phyloP scores from a whole-genome alignment of 768 basidiomycete genomes.

The Auricularia sp. region DNA sequence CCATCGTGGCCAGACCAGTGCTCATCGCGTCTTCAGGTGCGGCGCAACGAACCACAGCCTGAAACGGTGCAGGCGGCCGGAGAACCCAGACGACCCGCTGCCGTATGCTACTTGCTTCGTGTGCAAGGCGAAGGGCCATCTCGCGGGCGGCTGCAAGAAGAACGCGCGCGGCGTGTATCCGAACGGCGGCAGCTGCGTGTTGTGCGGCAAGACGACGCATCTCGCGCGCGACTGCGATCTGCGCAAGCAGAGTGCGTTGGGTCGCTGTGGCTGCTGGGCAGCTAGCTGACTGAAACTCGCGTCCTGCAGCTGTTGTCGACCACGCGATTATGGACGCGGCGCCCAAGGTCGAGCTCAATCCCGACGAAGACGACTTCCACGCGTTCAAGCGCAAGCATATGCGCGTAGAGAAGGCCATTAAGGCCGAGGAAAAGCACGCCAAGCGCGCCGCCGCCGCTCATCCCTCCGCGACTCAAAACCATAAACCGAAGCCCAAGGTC shows the following conservation, averaged over 20 bases:
- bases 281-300: constrained; percentile 1
- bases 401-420: constrained; percentile 54
- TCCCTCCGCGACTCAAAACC: constrained; percentile 11
- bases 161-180: constrained; percentile 83
- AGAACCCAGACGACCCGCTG: constrained; percentile 52
- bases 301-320: constrained; percentile 19
- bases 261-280: too few species aligned
- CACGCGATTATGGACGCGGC: constrained; percentile 20
- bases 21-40: constrained; percentile 40
- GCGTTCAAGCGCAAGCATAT: constrained; percentile 52
- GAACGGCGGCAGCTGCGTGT: constrained; percentile 81
- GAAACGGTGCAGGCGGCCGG: constrained; percentile 61
- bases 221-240: constrained; percentile 75
- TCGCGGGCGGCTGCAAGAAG: constrained; percentile 72
- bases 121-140: constrained; percentile 73
- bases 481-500: constrained; percentile 6
- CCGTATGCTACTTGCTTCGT: constrained; percentile 92
- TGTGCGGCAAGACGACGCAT: constrained; percentile 79
- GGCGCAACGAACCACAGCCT: constrained; percentile 71
- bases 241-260: constrained; percentile 41
- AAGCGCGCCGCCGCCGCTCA: constrained; percentile 1
- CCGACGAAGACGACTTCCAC: constrained; percentile 96
- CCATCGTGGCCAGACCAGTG: not conserved
- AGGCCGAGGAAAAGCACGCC: constrained; percentile 16
- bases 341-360: constrained; percentile 34